phyloP scores from a whole-genome alignment of 805 yeast species.

The Barnettozyma sp. region DNA sequence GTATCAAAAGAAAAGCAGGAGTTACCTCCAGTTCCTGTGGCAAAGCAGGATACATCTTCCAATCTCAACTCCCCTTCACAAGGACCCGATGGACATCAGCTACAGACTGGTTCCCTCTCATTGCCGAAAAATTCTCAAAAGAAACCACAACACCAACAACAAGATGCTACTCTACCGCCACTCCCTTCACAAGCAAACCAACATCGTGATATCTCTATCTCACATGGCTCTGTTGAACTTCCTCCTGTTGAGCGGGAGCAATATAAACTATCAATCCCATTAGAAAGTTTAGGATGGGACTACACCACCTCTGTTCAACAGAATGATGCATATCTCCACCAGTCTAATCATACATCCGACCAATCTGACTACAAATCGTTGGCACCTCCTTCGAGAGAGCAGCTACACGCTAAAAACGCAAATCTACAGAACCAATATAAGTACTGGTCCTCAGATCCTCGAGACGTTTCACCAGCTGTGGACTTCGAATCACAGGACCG shows the following conservation, averaged over 20 bases:
- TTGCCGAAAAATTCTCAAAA: constrained; percentile 3
- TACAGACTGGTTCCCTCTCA: not conserved
- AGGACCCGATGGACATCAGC: not conserved
- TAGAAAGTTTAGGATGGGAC: constrained; percentile 17
- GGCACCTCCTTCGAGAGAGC: constrained; percentile 11
- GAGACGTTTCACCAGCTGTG: not conserved
- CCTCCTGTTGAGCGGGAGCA: constrained; percentile 24
- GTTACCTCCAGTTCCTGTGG: not conserved
- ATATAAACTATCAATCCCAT: constrained; percentile 23
- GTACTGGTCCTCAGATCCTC: constrained; percentile 14
- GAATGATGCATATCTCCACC: too few species aligned
- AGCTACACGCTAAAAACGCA: not conserved
- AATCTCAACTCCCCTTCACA: not conserved
- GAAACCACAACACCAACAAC: not conserved
- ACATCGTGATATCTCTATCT: not conserved
- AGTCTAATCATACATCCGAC: constrained; percentile 1
- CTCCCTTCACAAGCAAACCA: constrained; percentile 5
- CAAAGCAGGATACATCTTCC: not conserved
- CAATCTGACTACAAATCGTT: constrained; percentile 10
- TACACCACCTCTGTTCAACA: constrained; percentile 1
- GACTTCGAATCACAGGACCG: too few species aligned
- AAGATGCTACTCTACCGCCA: not conserved
- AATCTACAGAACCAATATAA: constrained; percentile 8
- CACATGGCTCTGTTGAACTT: constrained; percentile 20
- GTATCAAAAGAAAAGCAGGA: constrained; percentile 9